Evolutionary conservation across 139 green algal genomes (phyloP).

Genomic region (Volvox africanus): DNA sequence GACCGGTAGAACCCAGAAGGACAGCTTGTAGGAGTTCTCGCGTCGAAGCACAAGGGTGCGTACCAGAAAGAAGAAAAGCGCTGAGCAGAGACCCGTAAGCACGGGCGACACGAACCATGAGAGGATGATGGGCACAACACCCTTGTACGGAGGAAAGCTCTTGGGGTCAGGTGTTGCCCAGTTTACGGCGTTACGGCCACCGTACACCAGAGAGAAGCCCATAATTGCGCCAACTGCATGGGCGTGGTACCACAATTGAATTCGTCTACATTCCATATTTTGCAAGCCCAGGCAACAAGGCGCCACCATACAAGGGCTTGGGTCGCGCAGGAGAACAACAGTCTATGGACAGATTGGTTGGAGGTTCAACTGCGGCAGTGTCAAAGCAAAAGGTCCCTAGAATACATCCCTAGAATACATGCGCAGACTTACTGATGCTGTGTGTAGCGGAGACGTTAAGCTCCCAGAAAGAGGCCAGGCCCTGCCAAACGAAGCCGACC

Average conservation of each 20-base stretch:
- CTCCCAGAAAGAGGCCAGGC: constrained; percentile 57
- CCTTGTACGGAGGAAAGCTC: constrained; percentile 64
- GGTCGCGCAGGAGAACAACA: no score
- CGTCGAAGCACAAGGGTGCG: constrained; percentile 59
- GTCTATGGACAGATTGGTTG: no score
- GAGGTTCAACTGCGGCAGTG: no score
- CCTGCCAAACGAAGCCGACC: constrained; percentile 59
- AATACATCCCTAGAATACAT: no score
- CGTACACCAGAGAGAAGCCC: constrained; percentile 45
- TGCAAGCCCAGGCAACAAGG: no score
- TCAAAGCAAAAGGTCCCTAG: no score
- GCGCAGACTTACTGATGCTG: constrained; percentile 55
- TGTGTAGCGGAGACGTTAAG: constrained; percentile 75
- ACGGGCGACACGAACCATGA: constrained; percentile 78
- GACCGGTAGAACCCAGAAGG: constrained; percentile 67
- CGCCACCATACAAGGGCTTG: no score
- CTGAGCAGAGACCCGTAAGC: constrained; percentile 52
- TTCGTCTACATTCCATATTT: no score
- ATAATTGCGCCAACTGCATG: constrained; percentile 47
- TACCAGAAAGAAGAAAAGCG: constrained; percentile 57
- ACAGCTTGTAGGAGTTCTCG: constrained; percentile 56
- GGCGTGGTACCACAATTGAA: no score
- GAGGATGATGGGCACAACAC: constrained; percentile 61
- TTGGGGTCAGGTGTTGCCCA: constrained; percentile 30
- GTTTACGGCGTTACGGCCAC: constrained; percentile 33